Conservation (phyloP, 768 basidiomycete species). For the Auricularia cornea region DNA sequence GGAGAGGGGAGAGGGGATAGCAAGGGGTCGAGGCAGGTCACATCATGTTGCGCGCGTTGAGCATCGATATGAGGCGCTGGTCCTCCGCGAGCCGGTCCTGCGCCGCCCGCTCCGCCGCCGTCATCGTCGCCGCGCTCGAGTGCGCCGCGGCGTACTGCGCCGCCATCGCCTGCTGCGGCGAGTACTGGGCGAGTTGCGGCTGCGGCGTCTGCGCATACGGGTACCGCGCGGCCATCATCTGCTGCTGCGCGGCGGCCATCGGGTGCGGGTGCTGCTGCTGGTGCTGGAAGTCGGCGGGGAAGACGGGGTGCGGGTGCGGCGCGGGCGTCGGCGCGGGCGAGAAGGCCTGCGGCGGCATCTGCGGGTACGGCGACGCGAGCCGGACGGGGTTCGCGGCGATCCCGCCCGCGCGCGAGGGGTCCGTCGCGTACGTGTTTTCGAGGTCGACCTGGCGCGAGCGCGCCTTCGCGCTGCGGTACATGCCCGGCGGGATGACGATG, state of each 20-base stretch:
- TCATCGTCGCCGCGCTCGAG: conserved; percentile 25
- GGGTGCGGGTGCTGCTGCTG: too few species aligned
- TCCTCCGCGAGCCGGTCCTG: conserved; percentile 40
- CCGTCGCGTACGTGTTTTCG: conserved; percentile 1
- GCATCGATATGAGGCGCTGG: conserved; percentile 51
- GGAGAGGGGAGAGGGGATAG: background rate
- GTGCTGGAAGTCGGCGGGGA: background rate
- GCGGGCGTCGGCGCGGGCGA: background rate
- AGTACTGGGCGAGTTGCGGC: background rate
- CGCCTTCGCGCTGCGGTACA: conserved; percentile 39
- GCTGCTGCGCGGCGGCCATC: background rate
- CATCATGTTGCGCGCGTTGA: conserved; percentile 36
- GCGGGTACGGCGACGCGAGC: conserved; percentile 16
- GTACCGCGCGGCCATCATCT: background rate
- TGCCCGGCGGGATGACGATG: conserved; percentile 38
- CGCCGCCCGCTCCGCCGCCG: conserved; percentile 18
- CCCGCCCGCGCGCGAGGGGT: background rate
- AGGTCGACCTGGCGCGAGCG: conserved; percentile 29
- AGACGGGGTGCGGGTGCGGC: background rate
- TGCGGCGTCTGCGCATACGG: background rate
- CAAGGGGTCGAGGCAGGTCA: conserved; percentile 10
- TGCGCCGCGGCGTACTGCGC: conserved; percentile 7
- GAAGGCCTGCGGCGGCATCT: background rate
- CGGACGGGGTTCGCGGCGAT: background rate
- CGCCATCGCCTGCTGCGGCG: background rate